Base-by-base conservation (phyloP, 371 early-diverging fungal species). In the Mortierella sp. region DNA sequence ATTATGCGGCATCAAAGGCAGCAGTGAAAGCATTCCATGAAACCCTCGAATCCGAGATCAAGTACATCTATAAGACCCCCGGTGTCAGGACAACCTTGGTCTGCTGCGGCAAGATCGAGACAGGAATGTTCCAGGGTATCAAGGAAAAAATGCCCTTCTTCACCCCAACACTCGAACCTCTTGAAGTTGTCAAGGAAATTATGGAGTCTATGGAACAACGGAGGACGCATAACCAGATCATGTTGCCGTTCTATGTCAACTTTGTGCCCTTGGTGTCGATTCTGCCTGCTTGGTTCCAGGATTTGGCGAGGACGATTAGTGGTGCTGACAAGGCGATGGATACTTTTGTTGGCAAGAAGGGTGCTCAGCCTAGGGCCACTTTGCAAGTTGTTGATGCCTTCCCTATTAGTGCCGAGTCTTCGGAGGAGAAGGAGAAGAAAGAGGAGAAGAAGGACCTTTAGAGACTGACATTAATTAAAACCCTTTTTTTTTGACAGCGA, bases 1-100 rank as follows among this genome's bases (percentile, higher is more conserved):
- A 90, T 77, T 94, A 94, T 80, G 89, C 91, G 63, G 92, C 93
- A 11, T 90, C 93, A 52, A 94, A 94, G 75, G 88, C 91, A 26
- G 94, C 89, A 7, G 81, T 90, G 24, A 84, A 85, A 45, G 86
- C 90, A 7, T 90, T 92, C 74, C 89, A 88, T 31, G 93, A 94
- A 80, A 54, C 89, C 13, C 82, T 94, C 13, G 92, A 92, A 28
- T 89, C 91, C 74, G 94, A 94, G 80, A 80, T 92, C 79, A 79
- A 85, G 65, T 79, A 80, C 44, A 50, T 84, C 13, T 84, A 88
- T 75, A 83, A 88, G 76, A 79, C 85, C 9, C 81, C 79, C 2
- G 80, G 83, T 19, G 78, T 89, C 44, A 80, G 80, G 60, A 88
- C 88, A 14, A 88, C 89, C 0, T 58, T 89, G 19, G 83, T 92